Evolutionary conservation across 495 filamentous ascomycete species (phyloP).

Genomic region (Talaromyces liani): DNA sequence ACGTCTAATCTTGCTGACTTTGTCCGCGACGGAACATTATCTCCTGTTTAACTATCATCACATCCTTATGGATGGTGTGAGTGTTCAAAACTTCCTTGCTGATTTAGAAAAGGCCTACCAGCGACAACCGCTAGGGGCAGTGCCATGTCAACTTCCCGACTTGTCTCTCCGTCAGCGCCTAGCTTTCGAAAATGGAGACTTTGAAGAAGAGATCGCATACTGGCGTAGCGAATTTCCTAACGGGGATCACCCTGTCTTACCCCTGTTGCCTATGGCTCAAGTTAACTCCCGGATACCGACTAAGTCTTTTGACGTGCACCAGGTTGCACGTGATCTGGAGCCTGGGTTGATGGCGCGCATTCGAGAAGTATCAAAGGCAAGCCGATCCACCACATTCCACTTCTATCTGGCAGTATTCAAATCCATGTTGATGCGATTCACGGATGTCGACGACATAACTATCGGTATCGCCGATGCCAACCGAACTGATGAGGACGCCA

Average conservation of each 20-base stretch:
- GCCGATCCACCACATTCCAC: conserved; percentile 31
- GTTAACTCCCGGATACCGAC: too few relatives aligned
- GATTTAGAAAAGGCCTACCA: conserved; percentile 36
- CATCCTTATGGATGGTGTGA: conserved; percentile 42
- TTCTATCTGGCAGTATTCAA: conserved; percentile 34
- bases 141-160: conserved; percentile 18
- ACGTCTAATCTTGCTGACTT: conserved; percentile 18
- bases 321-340: conserved; percentile 11
- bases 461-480: conserved; percentile 40
- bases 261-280: too few relatives aligned
- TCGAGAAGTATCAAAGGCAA: conserved; percentile 12
- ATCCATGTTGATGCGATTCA: conserved; percentile 19
- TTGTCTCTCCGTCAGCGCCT: conserved; percentile 18
- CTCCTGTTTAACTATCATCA: conserved; percentile 35
- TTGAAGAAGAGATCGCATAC: too few relatives aligned
- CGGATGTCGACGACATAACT: conserved; percentile 23
- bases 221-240: too few relatives aligned
- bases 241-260: too few relatives aligned
- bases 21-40: conserved; percentile 15
- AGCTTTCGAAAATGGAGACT: conserved; percentile 12
- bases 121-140: conserved; percentile 9
- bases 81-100: conserved; percentile 27
- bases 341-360: conserved; percentile 11
- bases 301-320: too few relatives aligned
- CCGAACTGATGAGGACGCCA: conserved; percentile 20